Base-by-base conservation (phyloP, 768 basidiomycete genomes). In the Termitomyces sp. region DNA sequence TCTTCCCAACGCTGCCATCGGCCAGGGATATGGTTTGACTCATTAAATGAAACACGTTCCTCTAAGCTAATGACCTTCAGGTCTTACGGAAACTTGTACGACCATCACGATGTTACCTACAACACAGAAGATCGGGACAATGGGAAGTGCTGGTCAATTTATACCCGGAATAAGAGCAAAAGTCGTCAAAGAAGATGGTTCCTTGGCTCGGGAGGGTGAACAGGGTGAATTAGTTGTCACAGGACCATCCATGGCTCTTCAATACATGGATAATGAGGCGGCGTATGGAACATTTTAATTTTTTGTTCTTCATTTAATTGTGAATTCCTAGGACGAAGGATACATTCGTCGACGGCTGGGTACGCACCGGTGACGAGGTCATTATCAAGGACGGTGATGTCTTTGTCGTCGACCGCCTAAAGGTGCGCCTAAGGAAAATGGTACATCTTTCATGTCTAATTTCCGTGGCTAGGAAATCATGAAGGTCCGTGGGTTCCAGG, bases 281-380 rank as follows among this genome's bases (percentile, higher is more conserved):
- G 86, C 86, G 85, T 87, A 65, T 52, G 83, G 73, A 10, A 33
- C 9, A 9, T 10, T 33, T 33, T 11, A 9, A 50, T 56, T 58
- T 15, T 45, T 26, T 26, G 9, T 1, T 9, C 10, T 26, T 21
- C 1, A 12, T 38, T 19, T 41, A 19, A 55, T 30, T 30, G 31
- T 51, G 17, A 30, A 21, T 33, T 37, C 35, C 19, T 55, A 88
- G 86, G 14, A 84, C 85, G 2, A 78, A 77, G 48, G 84, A 86
- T 63, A 82, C 85, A 1, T 87, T 87, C 62, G 66, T 80, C 6
- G 72, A 84, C 59, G 84, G 75, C 31, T 85, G 86, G 86, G 79
- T 87, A 26, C 79, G 78, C 35, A 89, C 85, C 0, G 87, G 86
- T 1, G 87, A 89, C 63, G 85, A 88, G 66, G 87, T 89, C 40